Evolutionary conservation across 2,329 filamentous ascomycete genomes (phyloP).

Genomic region (Aschersonia sp.): DNA sequence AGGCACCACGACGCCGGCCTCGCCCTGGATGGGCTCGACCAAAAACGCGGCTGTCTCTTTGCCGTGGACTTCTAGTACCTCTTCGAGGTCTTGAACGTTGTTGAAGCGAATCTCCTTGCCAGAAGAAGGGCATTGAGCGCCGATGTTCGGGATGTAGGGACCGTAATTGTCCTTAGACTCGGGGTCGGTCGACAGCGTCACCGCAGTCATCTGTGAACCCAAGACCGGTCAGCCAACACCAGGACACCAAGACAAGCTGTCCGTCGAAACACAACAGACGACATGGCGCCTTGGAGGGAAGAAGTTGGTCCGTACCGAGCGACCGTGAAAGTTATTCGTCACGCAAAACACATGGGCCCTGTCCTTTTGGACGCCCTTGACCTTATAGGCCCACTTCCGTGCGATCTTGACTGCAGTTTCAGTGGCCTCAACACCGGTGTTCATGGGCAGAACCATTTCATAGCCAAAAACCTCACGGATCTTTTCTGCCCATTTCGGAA

Average conservation of each 20-base stretch:
- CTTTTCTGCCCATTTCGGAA: constrained; percentile 89
- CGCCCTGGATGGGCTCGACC: constrained; percentile 92
- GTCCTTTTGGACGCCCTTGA: constrained; percentile 74
- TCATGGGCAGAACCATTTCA: constrained; percentile 97
- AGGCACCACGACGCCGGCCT: constrained; percentile 91
- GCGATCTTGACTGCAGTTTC: constrained; percentile 95
- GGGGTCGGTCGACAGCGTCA: constrained; percentile 88
- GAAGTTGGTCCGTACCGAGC: constrained; percentile 49
- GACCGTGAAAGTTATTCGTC: constrained; percentile 88
- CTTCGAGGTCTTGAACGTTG: constrained; percentile 66
- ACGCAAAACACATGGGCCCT: constrained; percentile 76
- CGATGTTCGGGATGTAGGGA: constrained; percentile 82
- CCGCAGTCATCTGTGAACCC: constrained; percentile 63
- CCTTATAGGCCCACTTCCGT: constrained; percentile 95
- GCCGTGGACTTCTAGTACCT: constrained; percentile 65
- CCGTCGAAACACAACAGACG: too few species aligned
- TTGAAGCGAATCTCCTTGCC: constrained; percentile 71
- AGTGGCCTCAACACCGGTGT: constrained; percentile 90
- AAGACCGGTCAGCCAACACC: background rate
- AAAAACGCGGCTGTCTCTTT: constrained; percentile 83
- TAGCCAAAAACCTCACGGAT: constrained; percentile 81
- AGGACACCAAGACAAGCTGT: background rate
- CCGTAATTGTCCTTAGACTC: constrained; percentile 96
- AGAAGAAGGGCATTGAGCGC: constrained; percentile 61
- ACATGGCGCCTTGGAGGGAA: background rate